Evolutionary conservation across 2,329 filamentous ascomycete genomes (phyloP).

Genomic region (Cytospora paraplurivora): DNA sequence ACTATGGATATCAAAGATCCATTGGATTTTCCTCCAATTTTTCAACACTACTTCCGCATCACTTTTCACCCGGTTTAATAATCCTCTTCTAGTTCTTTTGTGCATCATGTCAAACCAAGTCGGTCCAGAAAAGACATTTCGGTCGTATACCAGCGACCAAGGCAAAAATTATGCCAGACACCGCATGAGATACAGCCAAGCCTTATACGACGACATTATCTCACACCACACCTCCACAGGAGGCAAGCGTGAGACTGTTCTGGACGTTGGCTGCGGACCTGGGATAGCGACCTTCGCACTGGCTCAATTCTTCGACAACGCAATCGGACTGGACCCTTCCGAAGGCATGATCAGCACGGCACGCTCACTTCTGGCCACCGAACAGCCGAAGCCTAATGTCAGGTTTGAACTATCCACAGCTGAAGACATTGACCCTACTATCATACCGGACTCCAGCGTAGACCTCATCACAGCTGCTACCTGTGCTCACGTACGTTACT

Average conservation of each 20-base stretch:
- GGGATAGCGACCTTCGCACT: slow-evolving; percentile 51
- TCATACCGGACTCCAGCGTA: slow-evolving; percentile 41
- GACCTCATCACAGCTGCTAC: slow-evolving; percentile 54
- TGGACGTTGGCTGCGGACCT: slow-evolving; percentile 62
- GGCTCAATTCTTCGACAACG: slow-evolving; percentile 47
- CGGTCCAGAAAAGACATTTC: slow-evolving; percentile 47
- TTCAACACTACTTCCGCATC: background rate
- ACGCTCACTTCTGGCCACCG: slow-evolving; percentile 35
- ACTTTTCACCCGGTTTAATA: background rate
- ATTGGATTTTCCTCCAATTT: background rate
- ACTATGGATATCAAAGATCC: background rate
- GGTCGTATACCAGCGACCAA: slow-evolving; percentile 46
- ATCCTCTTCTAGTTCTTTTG: background rate
- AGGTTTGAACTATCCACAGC: slow-evolving; percentile 46
- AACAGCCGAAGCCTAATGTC: slow-evolving; percentile 33
- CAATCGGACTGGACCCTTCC: slow-evolving; percentile 54
- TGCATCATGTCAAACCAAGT: slow-evolving; percentile 5
- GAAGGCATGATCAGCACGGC: slow-evolving; percentile 56
- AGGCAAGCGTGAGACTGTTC: slow-evolving; percentile 44
- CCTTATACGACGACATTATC: slow-evolving; percentile 51
- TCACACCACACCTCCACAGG: slow-evolving; percentile 49
- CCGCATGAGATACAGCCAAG: slow-evolving; percentile 46
- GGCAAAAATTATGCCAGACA: slow-evolving; percentile 46
- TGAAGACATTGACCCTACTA: slow-evolving; percentile 44
- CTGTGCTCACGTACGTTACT: slow-evolving; percentile 46